Conservation (phyloP, 2,329 filamentous ascomycete species). For the Diplodia intermedia region DNA sequence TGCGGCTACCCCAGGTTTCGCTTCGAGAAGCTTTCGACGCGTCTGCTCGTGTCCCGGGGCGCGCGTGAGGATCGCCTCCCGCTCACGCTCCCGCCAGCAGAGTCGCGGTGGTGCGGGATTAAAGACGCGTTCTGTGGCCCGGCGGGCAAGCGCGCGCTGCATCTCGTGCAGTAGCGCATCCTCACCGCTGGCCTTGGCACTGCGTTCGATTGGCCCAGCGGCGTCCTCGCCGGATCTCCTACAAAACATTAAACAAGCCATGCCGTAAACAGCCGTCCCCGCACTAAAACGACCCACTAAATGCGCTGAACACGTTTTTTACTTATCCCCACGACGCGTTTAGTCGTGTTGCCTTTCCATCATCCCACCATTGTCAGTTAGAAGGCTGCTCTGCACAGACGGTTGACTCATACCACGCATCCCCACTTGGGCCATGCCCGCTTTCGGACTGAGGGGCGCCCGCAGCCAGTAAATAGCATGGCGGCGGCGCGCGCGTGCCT, state of each 20-base stretch:
- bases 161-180: conserved; percentile 28
- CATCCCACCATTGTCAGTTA: conserved; percentile 41
- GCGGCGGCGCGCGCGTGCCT: conserved; percentile 41
- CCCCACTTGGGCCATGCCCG: conserved; percentile 35
- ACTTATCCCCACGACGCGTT: conserved; percentile 41
- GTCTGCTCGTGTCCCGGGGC: conserved; percentile 8
- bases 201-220: conserved; percentile 12
- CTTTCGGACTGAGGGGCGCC: conserved; percentile 18
- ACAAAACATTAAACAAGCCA: conserved; percentile 6
- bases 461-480: conserved; percentile 33
- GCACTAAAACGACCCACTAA: conserved; percentile 15
- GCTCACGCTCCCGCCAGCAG: conserved; percentile 10
- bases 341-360: conserved; percentile 45
- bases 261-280: conserved; percentile 7
- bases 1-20: conserved; percentile 26
- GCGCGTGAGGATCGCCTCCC: conserved; percentile 16
- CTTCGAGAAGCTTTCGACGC: conserved; percentile 25
- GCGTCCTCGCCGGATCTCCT: neutral
- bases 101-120: conserved; percentile 25
- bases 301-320: conserved; percentile 24
- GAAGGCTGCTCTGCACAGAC: conserved; percentile 35
- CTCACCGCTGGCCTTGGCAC: conserved; percentile 20
- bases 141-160: conserved; percentile 15
- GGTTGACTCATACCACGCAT: conserved; percentile 54
- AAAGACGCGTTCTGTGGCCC: conserved; percentile 19